phyloP scores from a whole-genome alignment of 2,329 filamentous ascomycete species.

The Sclerotinia glacialis region DNA sequence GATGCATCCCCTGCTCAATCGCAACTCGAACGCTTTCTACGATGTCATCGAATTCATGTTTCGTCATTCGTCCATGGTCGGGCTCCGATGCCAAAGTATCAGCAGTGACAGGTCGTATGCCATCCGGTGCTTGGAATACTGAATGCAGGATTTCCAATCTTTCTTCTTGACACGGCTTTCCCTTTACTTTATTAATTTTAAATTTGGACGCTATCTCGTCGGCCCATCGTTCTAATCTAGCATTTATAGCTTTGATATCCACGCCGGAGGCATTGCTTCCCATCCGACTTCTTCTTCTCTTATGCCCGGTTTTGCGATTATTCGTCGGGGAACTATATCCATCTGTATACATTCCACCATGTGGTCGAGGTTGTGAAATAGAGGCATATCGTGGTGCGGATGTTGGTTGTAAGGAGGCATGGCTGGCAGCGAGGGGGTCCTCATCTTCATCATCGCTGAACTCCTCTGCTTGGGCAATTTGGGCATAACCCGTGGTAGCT shows the following conservation, averaged over 20 bases:
- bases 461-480: slow-evolving; percentile 77
- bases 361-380: slow-evolving; percentile 58
- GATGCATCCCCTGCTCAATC: slow-evolving; percentile 87
- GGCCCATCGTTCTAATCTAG: slow-evolving; percentile 90
- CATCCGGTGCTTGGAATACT: slow-evolving; percentile 91
- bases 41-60: slow-evolving; percentile 78
- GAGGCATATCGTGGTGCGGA: slow-evolving; percentile 62
- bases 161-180: slow-evolving; percentile 74
- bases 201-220: slow-evolving; percentile 98
- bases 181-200: slow-evolving; percentile 77
- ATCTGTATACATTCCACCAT: slow-evolving; percentile 57
- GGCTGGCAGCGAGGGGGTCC: slow-evolving; percentile 55
- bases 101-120: slow-evolving; percentile 74
- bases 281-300: slow-evolving; percentile 47
- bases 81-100: slow-evolving; percentile 64
- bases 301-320: slow-evolving; percentile 43
- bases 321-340: slow-evolving; percentile 41
- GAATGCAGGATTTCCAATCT: slow-evolving; percentile 94
- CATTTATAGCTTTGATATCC: slow-evolving; percentile 97
- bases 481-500: slow-evolving; percentile 78
- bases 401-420: slow-evolving; percentile 53
- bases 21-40: slow-evolving; percentile 87
- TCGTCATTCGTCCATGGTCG: slow-evolving; percentile 67
- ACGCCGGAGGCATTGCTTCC: slow-evolving; percentile 81
- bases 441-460: slow-evolving; percentile 61